Base-by-base conservation (phyloP, 768 basidiomycete genomes). In the Holtermanniella nyarrowii region DNA sequence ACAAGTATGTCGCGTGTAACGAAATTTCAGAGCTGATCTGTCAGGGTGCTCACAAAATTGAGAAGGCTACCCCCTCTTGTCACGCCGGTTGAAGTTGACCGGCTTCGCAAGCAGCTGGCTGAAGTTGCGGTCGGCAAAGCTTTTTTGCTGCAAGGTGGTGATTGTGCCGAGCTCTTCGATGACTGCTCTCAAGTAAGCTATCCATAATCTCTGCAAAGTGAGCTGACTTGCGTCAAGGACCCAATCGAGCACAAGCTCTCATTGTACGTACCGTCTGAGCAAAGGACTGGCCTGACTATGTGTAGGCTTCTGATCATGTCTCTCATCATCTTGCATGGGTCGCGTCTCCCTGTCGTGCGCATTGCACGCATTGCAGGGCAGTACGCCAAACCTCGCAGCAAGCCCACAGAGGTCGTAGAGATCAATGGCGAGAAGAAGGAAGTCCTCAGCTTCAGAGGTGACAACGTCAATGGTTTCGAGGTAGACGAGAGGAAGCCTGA, bases 91-190 rank as follows among this genome's bases (percentile, higher is more conserved):
- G 95, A 99, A 81, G 61, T 70, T 42, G 71, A 70, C 45, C 60
- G 74, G 5, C 54, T 96, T 50, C 78, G 88, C 46, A 77, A 82
- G 65, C 88, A 91, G 56, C 75, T 96, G 18, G 74, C 77, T 26
- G 80, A 80, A 27, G 89, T 91, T 2, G 85, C 95, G 60, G 77
- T 77, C 18, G 86, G 88, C 56, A 81, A 91, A 62, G 89, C 88
- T 0, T 97, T 99, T 73, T 77, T 99, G 31, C 78, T 99, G 2
- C 95, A 99, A 56, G 95, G 95, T 0, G 95, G 95, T 1, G 95
- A 99, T 65, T 99, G 95, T 62, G 90, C 88, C n/a, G 88, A 91
- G 71, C 85, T 86, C 68, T 91, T 93, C 63, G 84, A 86, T 60
- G 88, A 87, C 0, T 90, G 88, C 68, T 88, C 86, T 0, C 80